phyloP scores from a whole-genome alignment of 2,329 filamentous ascomycete species.

The Eutypella sp. region DNA sequence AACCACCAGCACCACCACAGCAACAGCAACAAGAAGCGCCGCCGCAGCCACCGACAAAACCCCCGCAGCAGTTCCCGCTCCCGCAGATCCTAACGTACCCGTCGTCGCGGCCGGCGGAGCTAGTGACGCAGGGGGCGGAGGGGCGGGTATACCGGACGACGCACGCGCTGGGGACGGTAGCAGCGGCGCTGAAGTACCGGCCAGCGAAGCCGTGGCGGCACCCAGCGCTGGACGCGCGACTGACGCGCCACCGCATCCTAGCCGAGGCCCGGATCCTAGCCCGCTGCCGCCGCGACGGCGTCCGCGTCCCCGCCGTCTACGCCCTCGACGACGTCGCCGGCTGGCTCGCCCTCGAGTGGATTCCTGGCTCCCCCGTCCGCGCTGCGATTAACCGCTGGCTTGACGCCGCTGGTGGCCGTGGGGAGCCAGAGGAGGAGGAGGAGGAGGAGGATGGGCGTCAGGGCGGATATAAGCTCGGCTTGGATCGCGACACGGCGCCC shows the following conservation, averaged over 20 bases:
- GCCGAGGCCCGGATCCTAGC: constrained; percentile 83
- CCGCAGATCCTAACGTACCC: constrained; percentile 61
- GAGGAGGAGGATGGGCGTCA: constrained; percentile 12
- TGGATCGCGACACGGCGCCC: constrained; percentile 32
- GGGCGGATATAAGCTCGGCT: constrained; percentile 10
- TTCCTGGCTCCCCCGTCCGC: constrained; percentile 67
- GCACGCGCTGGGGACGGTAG: constrained; percentile 63
- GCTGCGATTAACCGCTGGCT: constrained; percentile 64
- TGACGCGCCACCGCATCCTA: constrained; percentile 82
- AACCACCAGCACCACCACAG: constrained; percentile 6
- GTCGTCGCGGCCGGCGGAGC: constrained; percentile 53
- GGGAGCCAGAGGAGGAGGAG: constrained; percentile 28
- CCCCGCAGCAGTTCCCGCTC: constrained; percentile 54
- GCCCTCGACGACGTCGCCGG: constrained; percentile 59
- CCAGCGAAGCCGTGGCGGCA: constrained; percentile 90
- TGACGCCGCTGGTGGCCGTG: no score
- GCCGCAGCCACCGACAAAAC: no score
- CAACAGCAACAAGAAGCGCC: constrained; percentile 8
- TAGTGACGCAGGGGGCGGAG: constrained; percentile 93
- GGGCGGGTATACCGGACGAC: constrained; percentile 85
- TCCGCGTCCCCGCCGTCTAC: constrained; percentile 77
- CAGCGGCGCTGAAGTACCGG: constrained; percentile 84
- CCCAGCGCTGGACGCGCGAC: constrained; percentile 76
- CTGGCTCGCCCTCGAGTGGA: constrained; percentile 83
- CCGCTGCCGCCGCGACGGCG: constrained; percentile 71